A percentile compares a stretch with the other conserved stretches of the same genome.
Conservation (phyloP, 768 basidiomycete species). For the Psilocybe tampanensis region DNA sequence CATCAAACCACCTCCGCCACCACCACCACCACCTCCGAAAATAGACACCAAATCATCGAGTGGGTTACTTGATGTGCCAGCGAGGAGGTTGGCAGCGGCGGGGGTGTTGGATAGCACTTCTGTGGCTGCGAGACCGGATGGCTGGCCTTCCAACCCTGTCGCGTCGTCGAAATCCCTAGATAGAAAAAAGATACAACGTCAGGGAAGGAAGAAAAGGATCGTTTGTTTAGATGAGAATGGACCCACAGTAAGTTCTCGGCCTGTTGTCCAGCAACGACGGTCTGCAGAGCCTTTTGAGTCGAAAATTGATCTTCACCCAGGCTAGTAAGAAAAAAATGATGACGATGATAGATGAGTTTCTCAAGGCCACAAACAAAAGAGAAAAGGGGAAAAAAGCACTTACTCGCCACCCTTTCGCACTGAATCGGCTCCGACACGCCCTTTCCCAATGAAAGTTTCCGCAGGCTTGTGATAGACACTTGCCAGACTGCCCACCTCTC, state of each 20-base stretch:
- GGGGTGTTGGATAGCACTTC: constrained; percentile 71
- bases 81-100: constrained; percentile 72
- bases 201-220: too few relatives aligned
- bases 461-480: constrained; percentile 98
- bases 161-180: constrained; percentile 81
- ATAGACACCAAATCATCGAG: constrained; percentile 93
- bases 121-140: too few relatives aligned
- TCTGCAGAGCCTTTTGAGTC: constrained; percentile 65
- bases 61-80: constrained; percentile 85
- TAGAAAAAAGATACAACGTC: background rate
- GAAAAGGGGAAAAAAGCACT: too few relatives aligned
- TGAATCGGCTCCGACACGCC: constrained; percentile 83
- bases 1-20: too few relatives aligned
- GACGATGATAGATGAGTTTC: too few relatives aligned
- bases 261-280: constrained; percentile 88
- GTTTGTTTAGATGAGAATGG: too few relatives aligned
- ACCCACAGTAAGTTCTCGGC: constrained; percentile 86
- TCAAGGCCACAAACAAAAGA: too few relatives aligned
- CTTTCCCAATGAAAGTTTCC: constrained; percentile 93
- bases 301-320: constrained; percentile 30
- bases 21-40: constrained; percentile 63
- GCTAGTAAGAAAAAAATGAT: constrained; percentile 67
- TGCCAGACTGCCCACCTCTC: constrained; percentile 86
- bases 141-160: constrained; percentile 58
- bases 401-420: too few relatives aligned